Evolutionary conservation across 2,329 filamentous ascomycete species (phyloP), one percentile per base, ranked within the genome.

Genomic region (Eutypa lata): DNA sequence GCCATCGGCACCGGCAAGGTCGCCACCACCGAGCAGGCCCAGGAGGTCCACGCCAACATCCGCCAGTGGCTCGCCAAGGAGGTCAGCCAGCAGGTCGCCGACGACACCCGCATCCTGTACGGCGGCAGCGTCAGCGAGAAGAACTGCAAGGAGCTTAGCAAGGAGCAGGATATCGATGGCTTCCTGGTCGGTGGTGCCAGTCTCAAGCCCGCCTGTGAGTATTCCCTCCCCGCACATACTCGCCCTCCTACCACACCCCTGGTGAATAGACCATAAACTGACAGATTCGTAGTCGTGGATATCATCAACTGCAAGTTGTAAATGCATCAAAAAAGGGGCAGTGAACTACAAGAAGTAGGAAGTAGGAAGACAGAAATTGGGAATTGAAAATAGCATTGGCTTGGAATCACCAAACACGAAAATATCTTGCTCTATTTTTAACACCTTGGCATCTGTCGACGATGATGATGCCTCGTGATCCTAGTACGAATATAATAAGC

Each of bases 181-280:
- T 97, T 97, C 87, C 83, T 97, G 63, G 93, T 97, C 62, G 93
- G 93, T 61, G 93, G 93, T 75, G 93, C 93, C 70, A 94, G 89
- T 73, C 84, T 97, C 78, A 97, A 97, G 87, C 93, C 93, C 70
- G 92, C 90, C 62, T 97, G 88, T 91, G 77, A 81, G 88, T 80
- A 16, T 68, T 57, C 24, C 31, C 38, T 42, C 44, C 47, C 24
- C 22, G 18, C 40, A 21, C 6, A 19, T 37, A 35, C 35, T 18
- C n/a, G 43, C 7, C 14, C 13, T 11, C 18, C 7, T 5, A 19
- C 11, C 13, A 21, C 31, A n/a, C 16, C 37, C 24, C 50, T 51
- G 46, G 38, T 19, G 42, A 24, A 19, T 3, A 5, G 33, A 42
- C 28, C 52, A n/a, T n/a, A 60, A 44, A 59, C 56, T 47, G 47